Evolutionary conservation across 495 filamentous ascomycete species (phyloP).

Genomic region (Penicillium ochrochloron): DNA sequence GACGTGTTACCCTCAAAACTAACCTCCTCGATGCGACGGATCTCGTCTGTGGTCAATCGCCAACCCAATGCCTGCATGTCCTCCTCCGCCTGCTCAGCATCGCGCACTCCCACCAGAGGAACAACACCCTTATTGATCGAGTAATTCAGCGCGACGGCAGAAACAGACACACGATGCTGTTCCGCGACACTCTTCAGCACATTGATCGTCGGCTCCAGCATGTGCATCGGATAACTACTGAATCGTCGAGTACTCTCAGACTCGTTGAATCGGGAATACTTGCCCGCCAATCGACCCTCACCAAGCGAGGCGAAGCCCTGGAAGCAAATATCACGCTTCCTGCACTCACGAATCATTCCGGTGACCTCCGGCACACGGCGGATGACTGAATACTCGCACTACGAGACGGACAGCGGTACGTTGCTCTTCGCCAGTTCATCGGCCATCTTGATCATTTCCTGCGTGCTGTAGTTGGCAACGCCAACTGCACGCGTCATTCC

Average conservation of each 20-base stretch:
- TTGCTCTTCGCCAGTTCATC: slow-evolving; percentile 27
- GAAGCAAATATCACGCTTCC: slow-evolving; percentile 31
- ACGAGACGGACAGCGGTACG: slow-evolving; percentile 28
- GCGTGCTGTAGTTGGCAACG: slow-evolving; percentile 46
- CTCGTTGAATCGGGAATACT: slow-evolving; percentile 30
- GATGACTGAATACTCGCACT: slow-evolving; percentile 36
- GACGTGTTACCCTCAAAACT: slow-evolving; percentile 31
- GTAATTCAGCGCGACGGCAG: slow-evolving; percentile 49
- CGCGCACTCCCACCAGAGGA: slow-evolving; percentile 28
- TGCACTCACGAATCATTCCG: slow-evolving; percentile 33
- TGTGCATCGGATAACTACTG: slow-evolving; percentile 36
- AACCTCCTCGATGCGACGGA: slow-evolving; percentile 30
- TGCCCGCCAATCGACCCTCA: slow-evolving; percentile 30
- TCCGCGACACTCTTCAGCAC: slow-evolving; percentile 35
- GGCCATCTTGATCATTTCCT: slow-evolving; percentile 46
- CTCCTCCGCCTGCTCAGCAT: slow-evolving; percentile 30
- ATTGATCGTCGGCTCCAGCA: slow-evolving; percentile 32
- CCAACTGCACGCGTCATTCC: slow-evolving; percentile 43
- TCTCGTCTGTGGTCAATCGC: slow-evolving; percentile 32
- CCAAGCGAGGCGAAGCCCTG: slow-evolving; percentile 34
- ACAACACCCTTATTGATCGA: slow-evolving; percentile 39
- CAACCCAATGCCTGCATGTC: slow-evolving; percentile 35
- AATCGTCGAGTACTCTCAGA: slow-evolving; percentile 26
- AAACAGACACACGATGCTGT: slow-evolving; percentile 29
- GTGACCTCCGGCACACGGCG: slow-evolving; percentile 30